Conservation (phyloP, 176 grass and related monocot species). For the Lolium perenne region DNA sequence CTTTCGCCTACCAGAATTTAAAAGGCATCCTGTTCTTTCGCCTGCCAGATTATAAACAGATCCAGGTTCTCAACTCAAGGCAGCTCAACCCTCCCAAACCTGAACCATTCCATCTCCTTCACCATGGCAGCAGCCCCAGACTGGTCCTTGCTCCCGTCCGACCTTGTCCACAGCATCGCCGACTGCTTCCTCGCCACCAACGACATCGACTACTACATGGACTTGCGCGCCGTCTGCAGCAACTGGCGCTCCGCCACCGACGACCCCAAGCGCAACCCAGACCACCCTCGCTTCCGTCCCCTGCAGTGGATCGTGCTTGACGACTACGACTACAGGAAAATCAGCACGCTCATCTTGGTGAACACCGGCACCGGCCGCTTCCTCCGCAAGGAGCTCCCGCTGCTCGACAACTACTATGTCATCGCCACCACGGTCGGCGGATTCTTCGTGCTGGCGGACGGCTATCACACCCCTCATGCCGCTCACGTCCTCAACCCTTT, state of each 20-base stretch:
- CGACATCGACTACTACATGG: not conserved
- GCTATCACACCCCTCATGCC: too few relatives aligned
- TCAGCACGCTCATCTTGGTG: not conserved
- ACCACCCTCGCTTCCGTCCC: too few relatives aligned
- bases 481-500: too few relatives aligned
- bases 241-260: slow-evolving; percentile 4
- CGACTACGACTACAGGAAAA: too few relatives aligned
- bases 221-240: not conserved
- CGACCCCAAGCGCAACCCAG: not conserved
- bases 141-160: not conserved
- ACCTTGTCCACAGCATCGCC: not conserved
- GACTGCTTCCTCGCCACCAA: not conserved
- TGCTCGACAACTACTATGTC: not conserved
- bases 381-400: not conserved
- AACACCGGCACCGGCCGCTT: not conserved
- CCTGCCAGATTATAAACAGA: too few relatives aligned
- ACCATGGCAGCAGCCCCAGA: not conserved
- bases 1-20: too few relatives aligned
- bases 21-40: too few relatives aligned
- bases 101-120: too few relatives aligned
- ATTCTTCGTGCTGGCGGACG: too few relatives aligned
- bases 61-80: too few relatives aligned
- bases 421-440: not conserved
- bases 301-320: too few relatives aligned
- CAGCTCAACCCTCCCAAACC: too few relatives aligned